A percentile compares a stretch with the other conserved stretches of the same genome.
These are phyloP conservation scores for Penicillium fuscoglaucum DNA, from an alignment of 2,329 filamentous ascomycete genomes.

Conservation along the genomic window DNA sequence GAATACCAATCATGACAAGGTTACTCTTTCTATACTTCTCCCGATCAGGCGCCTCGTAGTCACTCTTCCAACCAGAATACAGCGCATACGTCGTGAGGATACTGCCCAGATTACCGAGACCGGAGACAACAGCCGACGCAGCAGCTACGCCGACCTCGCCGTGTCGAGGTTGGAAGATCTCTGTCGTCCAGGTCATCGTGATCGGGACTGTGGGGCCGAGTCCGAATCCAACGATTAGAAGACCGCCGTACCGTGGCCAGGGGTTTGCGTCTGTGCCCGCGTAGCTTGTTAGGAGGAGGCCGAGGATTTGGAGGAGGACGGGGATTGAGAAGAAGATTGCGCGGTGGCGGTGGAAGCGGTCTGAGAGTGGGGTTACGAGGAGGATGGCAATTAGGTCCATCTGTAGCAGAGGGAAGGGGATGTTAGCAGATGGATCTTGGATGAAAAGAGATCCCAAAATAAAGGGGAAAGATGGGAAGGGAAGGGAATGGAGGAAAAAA, in stretches of 20 bases:
- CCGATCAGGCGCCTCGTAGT: slow-evolving; percentile 63
- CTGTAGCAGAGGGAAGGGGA: slow-evolving; percentile 39
- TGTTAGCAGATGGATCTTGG: not conserved
- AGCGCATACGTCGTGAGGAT: slow-evolving; percentile 86
- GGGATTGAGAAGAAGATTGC: slow-evolving; percentile 78
- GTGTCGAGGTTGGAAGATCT: slow-evolving; percentile 86
- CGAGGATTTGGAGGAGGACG: slow-evolving; percentile 75
- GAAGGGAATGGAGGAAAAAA: not conserved
- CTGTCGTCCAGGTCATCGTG: slow-evolving; percentile 90
- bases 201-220: slow-evolving; percentile 88
- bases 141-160: slow-evolving; percentile 89
- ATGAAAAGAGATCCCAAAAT: not conserved
- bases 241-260: slow-evolving; percentile 83
- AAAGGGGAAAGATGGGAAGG: too few relatives aligned
- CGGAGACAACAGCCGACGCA: slow-evolving; percentile 80
- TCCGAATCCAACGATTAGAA: slow-evolving; percentile 88
- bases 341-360: slow-evolving; percentile 79
- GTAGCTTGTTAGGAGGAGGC: slow-evolving; percentile 76
- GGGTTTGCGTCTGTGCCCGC: slow-evolving; percentile 60
- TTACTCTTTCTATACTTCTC: slow-evolving; percentile 80
- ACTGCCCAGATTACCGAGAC: slow-evolving; percentile 81
- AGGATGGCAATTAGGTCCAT: slow-evolving; percentile 89
- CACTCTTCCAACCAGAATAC: slow-evolving; percentile 81
- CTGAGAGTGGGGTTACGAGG: slow-evolving; percentile 78
- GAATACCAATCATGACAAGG: slow-evolving; percentile 81